These are phyloP conservation scores for Panicum virgatum DNA, from an alignment of 202 grass and related monocot genomes.

Conservation along the genomic window DNA sequence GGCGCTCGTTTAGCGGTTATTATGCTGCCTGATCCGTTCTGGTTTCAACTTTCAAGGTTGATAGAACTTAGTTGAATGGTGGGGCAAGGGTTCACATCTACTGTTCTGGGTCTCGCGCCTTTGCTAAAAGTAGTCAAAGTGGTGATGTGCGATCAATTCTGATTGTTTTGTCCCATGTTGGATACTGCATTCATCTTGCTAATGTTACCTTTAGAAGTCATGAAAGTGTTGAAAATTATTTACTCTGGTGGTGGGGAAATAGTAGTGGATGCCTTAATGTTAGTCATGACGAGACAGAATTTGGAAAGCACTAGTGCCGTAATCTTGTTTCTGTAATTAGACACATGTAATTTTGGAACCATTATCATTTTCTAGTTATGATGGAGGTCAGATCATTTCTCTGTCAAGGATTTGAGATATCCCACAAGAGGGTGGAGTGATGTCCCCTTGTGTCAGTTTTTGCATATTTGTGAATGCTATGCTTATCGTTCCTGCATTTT, in stretches of 20 bases:
- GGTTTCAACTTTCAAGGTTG: not conserved
- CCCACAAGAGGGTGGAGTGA: not conserved
- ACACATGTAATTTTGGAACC: not conserved
- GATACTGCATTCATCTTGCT: not conserved
- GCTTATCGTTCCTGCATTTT: not conserved
- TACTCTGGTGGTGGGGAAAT: not conserved
- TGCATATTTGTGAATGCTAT: not conserved
- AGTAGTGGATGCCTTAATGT: not conserved
- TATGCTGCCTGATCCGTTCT: not conserved
- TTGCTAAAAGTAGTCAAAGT: not conserved
- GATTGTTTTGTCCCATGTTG: not conserved
- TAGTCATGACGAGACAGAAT: not conserved
- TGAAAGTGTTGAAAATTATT: not conserved
- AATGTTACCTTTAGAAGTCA: not conserved
- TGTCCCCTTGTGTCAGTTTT: not conserved
- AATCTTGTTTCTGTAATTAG: not conserved
- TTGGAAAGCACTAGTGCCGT: not conserved
- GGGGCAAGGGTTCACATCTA: not conserved
- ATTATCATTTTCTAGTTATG: not conserved
- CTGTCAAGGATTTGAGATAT: not conserved
- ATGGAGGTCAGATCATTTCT: not conserved
- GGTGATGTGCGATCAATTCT: not conserved
- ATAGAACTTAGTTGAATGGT: not conserved
- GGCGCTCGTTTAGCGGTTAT: not conserved
- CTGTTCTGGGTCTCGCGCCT: not conserved